phyloP scores from a whole-genome alignment of 257 asterid species.

The Marsdenia floribunda region DNA sequence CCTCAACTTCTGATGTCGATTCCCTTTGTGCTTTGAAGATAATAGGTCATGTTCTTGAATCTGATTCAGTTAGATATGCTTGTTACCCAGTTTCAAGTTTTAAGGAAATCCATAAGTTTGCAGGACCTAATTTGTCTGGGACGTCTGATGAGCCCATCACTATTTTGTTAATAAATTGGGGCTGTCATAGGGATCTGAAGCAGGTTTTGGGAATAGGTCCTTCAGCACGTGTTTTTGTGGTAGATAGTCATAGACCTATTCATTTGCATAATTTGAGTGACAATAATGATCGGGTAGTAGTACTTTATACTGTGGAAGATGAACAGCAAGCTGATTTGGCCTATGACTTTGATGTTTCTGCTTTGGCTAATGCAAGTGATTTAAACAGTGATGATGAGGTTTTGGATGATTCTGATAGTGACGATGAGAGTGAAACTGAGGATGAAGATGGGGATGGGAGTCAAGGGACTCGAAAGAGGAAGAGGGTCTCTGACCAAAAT shows the following conservation, averaged over 20 bases:
- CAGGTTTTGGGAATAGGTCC: conserved; percentile 56
- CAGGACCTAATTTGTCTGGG: conserved; percentile 50
- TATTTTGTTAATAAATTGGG: conserved; percentile 89
- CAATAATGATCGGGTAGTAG: conserved; percentile 72
- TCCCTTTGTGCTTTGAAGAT: conserved; percentile 84
- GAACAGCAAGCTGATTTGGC: conserved; percentile 79
- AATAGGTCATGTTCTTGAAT: conserved; percentile 77
- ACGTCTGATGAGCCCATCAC: conserved; percentile 58
- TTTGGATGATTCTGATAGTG: conserved; percentile 63
- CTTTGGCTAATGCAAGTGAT: conserved; percentile 80
- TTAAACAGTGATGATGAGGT: conserved; percentile 77
- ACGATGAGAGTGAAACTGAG: conserved; percentile 56
- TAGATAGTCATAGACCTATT: conserved; percentile 95
- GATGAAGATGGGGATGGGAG: conserved; percentile 44
- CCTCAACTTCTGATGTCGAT: conserved; percentile 95
- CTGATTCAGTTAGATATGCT: conserved; percentile 94
- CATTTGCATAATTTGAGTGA: conserved; percentile 83
- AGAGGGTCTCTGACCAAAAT: conserved; percentile 40
- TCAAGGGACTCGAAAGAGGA: conserved; percentile 58
- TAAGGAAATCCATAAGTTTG: conserved; percentile 78
- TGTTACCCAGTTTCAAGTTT: conserved; percentile 93
- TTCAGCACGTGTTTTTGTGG: conserved; percentile 67
- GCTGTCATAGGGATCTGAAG: conserved; percentile 89
- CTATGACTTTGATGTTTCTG: conserved; percentile 76
- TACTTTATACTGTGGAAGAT: conserved; percentile 75